A percentile compares a stretch with the other conserved stretches of the same genome.
Conservation (phyloP, 1,139 yeast species). For the Suhomyces bokatorum region DNA sequence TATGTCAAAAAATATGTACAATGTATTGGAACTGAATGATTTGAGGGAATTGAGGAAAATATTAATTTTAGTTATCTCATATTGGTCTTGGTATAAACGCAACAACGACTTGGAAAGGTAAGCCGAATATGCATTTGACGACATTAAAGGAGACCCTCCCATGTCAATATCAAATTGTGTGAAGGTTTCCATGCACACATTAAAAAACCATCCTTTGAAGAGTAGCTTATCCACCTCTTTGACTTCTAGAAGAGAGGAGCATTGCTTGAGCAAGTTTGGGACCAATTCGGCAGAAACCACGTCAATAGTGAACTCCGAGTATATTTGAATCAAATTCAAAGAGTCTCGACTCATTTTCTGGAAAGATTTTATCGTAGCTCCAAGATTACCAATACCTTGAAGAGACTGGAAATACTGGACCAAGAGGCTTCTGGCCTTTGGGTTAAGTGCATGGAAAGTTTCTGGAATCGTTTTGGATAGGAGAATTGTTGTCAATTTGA, state of each 20-base stretch:
- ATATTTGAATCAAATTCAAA: neutral
- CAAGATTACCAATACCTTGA: constrained; percentile 34
- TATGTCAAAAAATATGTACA: constrained; percentile 24
- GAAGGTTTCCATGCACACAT: constrained; percentile 27
- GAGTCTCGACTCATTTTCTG: neutral
- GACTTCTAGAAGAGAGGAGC: constrained; percentile 14
- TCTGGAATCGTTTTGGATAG: constrained; percentile 37
- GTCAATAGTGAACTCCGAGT: constrained; percentile 19
- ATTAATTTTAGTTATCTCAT: constrained; percentile 17
- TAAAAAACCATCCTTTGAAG: constrained; percentile 35
- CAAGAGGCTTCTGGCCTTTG: constrained; percentile 13
- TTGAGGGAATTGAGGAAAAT: constrained; percentile 27
- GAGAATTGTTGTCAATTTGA: constrained; percentile 23
- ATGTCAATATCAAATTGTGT: constrained; percentile 12
- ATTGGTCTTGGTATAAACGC: constrained; percentile 11
- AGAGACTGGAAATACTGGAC: constrained; percentile 22
- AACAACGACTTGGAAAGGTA: constrained; percentile 24
- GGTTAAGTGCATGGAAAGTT: constrained; percentile 21
- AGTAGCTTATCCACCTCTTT: constrained; percentile 41
- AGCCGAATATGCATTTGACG: constrained; percentile 24
- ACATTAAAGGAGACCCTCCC: constrained; percentile 15
- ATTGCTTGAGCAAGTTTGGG: constrained; percentile 13
- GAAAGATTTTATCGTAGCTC: constrained; percentile 19
- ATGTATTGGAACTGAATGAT: constrained; percentile 22
- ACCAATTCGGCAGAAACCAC: constrained; percentile 16